phyloP scores from a whole-genome alignment of 106 monocot species.

The Phalaenopsis aphrodite region DNA sequence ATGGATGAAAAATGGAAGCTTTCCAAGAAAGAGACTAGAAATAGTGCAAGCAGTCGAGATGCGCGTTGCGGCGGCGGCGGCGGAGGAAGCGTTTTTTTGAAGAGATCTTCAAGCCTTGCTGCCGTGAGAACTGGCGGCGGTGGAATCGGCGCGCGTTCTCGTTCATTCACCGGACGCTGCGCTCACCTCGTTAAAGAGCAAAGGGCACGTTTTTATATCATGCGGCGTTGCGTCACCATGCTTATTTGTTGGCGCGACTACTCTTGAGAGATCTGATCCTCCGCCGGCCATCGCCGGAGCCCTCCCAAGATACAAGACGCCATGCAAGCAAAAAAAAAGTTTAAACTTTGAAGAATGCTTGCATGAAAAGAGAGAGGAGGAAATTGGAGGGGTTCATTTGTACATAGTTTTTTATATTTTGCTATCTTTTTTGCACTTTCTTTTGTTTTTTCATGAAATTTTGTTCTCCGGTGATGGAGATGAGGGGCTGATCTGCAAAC shows the following conservation, averaged over 20 bases:
- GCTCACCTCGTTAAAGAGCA: slow-evolving; percentile 37
- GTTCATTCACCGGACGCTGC: slow-evolving; percentile 27
- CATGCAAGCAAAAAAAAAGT: not conserved
- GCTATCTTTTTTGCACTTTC: not conserved
- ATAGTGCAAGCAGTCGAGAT: not conserved
- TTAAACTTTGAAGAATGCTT: too few relatives aligned
- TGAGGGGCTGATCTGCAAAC: not conserved
- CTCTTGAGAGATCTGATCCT: slow-evolving; percentile 2
- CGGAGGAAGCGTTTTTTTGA: not conserved
- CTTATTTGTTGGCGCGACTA: slow-evolving; percentile 28
- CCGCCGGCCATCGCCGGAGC: too few relatives aligned
- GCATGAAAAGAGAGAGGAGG: not conserved
- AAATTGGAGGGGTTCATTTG: not conserved
- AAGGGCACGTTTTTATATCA: slow-evolving; percentile 45
- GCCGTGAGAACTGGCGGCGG: not conserved
- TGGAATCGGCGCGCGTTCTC: not conserved
- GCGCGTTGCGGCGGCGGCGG: not conserved
- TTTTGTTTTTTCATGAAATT: not conserved
- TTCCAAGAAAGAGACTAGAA: slow-evolving; percentile 17
- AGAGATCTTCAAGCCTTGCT: slow-evolving; percentile 6
- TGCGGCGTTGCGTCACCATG: slow-evolving; percentile 48
- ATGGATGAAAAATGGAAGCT: slow-evolving; percentile 37
- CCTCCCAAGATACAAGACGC: not conserved
- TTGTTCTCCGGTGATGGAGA: not conserved
- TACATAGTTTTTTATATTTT: not conserved